Conservation (phyloP, 2,329 filamentous ascomycete species). For the Calonectria fujianensis region DNA sequence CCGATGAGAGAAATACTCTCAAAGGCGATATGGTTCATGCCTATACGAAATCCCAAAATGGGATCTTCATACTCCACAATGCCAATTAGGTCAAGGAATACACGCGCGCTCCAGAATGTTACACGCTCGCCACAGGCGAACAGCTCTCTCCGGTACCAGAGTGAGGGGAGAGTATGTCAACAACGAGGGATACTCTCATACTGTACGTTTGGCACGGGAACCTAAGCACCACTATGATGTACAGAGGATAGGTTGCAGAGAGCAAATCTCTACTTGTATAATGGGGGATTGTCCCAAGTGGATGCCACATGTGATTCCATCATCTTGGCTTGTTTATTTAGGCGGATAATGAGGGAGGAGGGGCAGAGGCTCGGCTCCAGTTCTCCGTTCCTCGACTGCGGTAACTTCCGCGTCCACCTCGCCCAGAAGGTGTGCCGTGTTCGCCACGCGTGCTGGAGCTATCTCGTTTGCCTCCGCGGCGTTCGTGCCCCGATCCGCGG, state of each 20-base stretch:
- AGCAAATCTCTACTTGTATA: conserved; percentile 50
- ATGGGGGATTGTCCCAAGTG: conserved; percentile 42
- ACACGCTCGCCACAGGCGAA: conserved; percentile 46
- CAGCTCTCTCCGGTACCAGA: conserved; percentile 35
- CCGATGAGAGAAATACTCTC: conserved; percentile 37
- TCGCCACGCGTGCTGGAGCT: conserved; percentile 55
- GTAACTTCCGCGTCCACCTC: conserved; percentile 64
- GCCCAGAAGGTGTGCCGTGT: conserved; percentile 53
- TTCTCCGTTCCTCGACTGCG: conserved; percentile 63
- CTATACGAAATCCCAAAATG: conserved; percentile 31
- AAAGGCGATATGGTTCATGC: conserved; percentile 32
- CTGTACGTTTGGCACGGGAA: conserved; percentile 35
- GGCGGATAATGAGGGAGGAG: conserved; percentile 52
- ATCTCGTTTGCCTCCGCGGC: conserved; percentile 60
- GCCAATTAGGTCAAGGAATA: conserved; percentile 42
- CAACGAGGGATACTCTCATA: conserved; percentile 34
- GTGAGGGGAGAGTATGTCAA: conserved; percentile 33
- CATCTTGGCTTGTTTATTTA: conserved; percentile 47
- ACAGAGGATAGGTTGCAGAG: conserved; percentile 29
- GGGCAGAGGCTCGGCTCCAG: conserved; percentile 62
- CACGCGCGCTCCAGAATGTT: conserved; percentile 50
- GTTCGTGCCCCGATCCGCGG: conserved; percentile 56
- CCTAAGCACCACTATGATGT: conserved; percentile 28
- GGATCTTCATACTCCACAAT: conserved; percentile 30
- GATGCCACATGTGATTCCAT: conserved; percentile 36